Evolutionary conservation across 495 filamentous ascomycete genomes (phyloP), one percentile per base, ranked within the genome.

Genomic region (Acidomyces sp.): DNA sequence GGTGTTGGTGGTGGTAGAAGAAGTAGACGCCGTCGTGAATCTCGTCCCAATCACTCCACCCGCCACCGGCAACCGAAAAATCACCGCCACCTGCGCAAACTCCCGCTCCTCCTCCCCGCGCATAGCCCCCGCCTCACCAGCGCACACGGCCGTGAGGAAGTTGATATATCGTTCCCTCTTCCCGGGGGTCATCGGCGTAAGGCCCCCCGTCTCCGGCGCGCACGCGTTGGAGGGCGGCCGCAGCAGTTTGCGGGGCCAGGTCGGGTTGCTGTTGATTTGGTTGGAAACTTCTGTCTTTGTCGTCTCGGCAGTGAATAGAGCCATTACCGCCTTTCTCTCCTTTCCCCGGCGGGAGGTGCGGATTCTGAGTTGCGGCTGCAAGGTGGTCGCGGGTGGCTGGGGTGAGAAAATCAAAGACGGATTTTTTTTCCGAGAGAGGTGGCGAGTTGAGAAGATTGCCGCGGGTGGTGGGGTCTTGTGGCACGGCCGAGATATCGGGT

Each of bases 381-480:
- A 97, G 71, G 17, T 75, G 74, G 32, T 84, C 78, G 48, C 90
- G 76, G 6, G 83, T 77, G 27, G 81, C 74, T 1, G 86, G 71
- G 0, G 84, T 80, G 60, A 97, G 73, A 64, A 80, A 96, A 58
- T 95, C 86, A 56, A 96, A 97, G 24, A 97, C 78, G 1, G 90
- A 96, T 59, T 95, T 94, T 59, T 95, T 94, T 7, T 84, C 81
- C 3, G 86, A 87, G 1, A 97, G 64, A 29, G 78, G 73, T 20
- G 72, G 65, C 58, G 96, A 88, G 15, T 86, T 86, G 0, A 97
- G 66, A 9, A 93, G 64, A 12, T 78, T 75, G 9, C 86, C 90
- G 48, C 90, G 73, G 21, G 84, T 65, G 46, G 70, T 80, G 3
- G 88, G 81, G 57, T 93, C 74, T n/a, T n/a, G n/a, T n/a, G n/a